Evolutionary conservation across 2,329 filamentous ascomycete species (phyloP), one percentile per base, ranked within the genome.

Genomic region (Botryotinia convoluta): DNA sequence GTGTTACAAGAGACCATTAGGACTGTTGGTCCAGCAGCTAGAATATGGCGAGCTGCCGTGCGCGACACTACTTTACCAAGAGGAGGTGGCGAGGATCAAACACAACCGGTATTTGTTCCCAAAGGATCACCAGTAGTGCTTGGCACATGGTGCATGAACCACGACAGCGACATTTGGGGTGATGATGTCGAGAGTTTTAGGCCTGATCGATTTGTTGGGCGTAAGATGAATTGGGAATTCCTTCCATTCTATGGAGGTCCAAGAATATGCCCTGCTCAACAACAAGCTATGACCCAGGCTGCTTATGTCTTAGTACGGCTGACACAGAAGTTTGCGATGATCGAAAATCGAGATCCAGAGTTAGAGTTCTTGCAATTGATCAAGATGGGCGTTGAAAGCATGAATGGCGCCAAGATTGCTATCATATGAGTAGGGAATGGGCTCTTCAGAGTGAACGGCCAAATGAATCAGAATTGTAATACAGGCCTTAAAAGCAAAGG

Each of bases 181-280:
- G 79, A 86, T 0, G 90, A 93, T 74, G 91, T 89, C 0, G 88
- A 92, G 16, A 85, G 88, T 1, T 96, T 94, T 82, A 84, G 86
- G 6, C 93, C 93, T 0, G 92, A 93, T 82, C 85, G 93, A n/a
- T 96, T 92, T 92, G 80, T 80, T 48, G 84, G 85, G n/a, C 77
- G 87, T 1, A 93, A 91, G 0, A 75, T 88, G 0, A 82, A 87
- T 61, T 92, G 95, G 82, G 93, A 92, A 0, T 93, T 93, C 73
- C 90, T 92, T 59, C 91, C 91, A 0, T 95, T 95, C 79, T 92
- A 90, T 76, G 84, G 89, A 37, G 91, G 91, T 0, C 90, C 91
- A 0, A 82, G 91, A 4, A 86, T 90, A 0, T 93, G 91, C 72
- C 74, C 73, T 39, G 73, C 73, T 2, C 73, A 74, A 60, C 73